Conservation (phyloP, 148 eudicot genomes). For the Fagopyrum tataricum region DNA sequence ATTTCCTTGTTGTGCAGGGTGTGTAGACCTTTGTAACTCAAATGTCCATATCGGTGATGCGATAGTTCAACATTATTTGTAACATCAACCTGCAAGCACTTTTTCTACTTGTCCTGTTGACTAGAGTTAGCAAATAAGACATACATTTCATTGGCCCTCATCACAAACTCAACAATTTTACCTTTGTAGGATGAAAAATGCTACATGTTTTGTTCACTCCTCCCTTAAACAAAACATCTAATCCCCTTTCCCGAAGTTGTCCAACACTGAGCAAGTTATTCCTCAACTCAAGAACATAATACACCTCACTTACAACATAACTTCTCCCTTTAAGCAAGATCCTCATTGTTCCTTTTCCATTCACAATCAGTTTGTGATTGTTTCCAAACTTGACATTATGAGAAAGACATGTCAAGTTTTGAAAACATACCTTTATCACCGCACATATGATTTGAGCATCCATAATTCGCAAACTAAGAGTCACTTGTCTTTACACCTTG, state of each 20-base stretch:
- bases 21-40: constrained; percentile 11
- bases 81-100: background rate
- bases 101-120: background rate
- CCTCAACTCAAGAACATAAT: too few relatives aligned
- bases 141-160: constrained; percentile 15
- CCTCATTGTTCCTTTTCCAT: background rate
- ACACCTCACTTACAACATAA: background rate
- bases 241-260: too few relatives aligned
- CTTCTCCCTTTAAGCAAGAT: background rate
- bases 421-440: constrained; percentile 9
- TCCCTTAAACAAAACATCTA: background rate
- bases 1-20: constrained; percentile 12
- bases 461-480: constrained; percentile 11
- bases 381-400: constrained; percentile 10
- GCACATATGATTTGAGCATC: constrained; percentile 18
- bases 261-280: too few relatives aligned
- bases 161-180: background rate
- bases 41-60: constrained; percentile 25
- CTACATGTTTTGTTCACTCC: background rate
- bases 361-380: background rate
- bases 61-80: background rate
- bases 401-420: background rate
- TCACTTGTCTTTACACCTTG: background rate
- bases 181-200: constrained; percentile 16
- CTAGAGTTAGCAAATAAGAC: background rate